These are phyloP conservation scores for Lactuca saligna DNA, from an alignment of 129 eudicot species.

Conservation along the genomic window DNA sequence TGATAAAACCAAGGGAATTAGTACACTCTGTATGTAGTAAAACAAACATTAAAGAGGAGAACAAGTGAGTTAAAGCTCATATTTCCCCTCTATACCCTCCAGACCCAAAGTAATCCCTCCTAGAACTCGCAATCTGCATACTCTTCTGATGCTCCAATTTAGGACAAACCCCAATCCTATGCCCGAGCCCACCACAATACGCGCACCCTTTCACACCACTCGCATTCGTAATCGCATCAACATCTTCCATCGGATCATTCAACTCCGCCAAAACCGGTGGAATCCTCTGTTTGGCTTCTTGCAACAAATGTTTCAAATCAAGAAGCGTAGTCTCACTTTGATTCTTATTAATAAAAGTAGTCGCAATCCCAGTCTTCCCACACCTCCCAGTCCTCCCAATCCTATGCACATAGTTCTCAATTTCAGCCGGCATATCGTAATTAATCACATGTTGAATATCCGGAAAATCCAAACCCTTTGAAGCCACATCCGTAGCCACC, in stretches of 20 bases:
- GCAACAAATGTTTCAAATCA: constrained; percentile 78
- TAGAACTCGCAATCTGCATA: constrained; percentile 59
- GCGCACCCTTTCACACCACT: constrained; percentile 89
- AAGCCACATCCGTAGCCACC: constrained; percentile 61
- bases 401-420: constrained; percentile 78
- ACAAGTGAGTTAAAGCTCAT: constrained; percentile 12
- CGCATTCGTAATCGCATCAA: constrained; percentile 54
- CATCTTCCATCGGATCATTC: constrained; percentile 70
- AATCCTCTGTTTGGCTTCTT: constrained; percentile 80
- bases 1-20: too few relatives aligned
- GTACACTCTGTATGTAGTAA: neutral
- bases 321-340: constrained; percentile 81
- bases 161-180: constrained; percentile 66
- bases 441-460: constrained; percentile 87
- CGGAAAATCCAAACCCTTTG: constrained; percentile 83
- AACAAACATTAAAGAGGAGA: too few relatives aligned
- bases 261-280: constrained; percentile 81
- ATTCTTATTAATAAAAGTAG: constrained; percentile 80
- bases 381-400: constrained; percentile 87
- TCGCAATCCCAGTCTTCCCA: constrained; percentile 82
- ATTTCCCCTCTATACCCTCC: constrained; percentile 90
- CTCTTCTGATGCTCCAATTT: constrained; percentile 77
- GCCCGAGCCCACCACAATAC: constrained; percentile 88
- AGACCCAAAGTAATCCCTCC: constrained; percentile 81
- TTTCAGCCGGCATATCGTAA: constrained; percentile 86